Evolutionary conservation across 1,139 yeast species (phyloP), one percentile per base, ranked within the genome.

Genomic region (Arxiozyma heterogenica): DNA sequence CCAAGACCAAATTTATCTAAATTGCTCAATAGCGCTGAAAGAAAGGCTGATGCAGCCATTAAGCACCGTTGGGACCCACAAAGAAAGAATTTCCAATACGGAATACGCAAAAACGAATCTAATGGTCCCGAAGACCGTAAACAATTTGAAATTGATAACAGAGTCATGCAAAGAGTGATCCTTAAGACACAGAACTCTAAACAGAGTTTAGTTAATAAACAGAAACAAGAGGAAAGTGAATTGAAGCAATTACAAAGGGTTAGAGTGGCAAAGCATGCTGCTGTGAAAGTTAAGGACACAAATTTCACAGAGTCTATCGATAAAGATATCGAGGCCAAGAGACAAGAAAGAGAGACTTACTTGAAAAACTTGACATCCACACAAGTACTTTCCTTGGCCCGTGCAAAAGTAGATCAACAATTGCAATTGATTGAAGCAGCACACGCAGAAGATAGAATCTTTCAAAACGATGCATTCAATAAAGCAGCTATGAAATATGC

Each of bases 401-500:
- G 78, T 53, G 74, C 75, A 57, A 81, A 77, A 58, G 90, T 89
- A 22, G 74, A 76, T 52, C 73, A 71, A 49, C 74, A 85, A 49
- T 71, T 85, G 60, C 61, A 57, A 41, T 57, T 60, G 1, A 73
- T 79, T 57, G 79, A 77, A 58, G 69, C 73, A 55, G 60, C 68
- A 50, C 65, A 71, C 44, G 66, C 68, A 48, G 71, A 72, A 53
- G 65, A 64, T 53, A 68, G 71, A 58, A 60, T 72, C 41, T 68
- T 65, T 58, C 61, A 62, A n/a, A 73, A 73, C 55, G 68, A 67
- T 8, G 72, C 66, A 1, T 73, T 67, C 59, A 74, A 74, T 62
- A 73, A 69, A 47, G 79, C 84, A 44, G 84, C 84, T 8, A 68
- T 74, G 22, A 75, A 75, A 48, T 72, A 86, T 61, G 97, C 96